These are phyloP conservation scores for Candida boleticola DNA, from an alignment of 805 yeast genomes.

Conservation along the genomic window DNA sequence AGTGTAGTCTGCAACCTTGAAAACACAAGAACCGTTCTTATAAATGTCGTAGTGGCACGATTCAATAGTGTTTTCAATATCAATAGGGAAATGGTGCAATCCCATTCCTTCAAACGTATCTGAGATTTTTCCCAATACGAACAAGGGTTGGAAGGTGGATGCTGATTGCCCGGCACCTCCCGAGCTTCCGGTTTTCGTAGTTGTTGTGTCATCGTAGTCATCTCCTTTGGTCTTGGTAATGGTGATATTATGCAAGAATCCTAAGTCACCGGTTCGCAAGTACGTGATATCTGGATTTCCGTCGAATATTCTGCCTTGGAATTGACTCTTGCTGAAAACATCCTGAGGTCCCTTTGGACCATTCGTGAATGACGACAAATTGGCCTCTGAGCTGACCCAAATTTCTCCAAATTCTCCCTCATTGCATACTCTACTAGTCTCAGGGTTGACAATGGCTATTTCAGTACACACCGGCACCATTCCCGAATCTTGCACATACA, in stretches of 20 bases:
- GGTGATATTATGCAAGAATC: constrained; percentile 78
- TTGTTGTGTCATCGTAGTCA: constrained; percentile 9
- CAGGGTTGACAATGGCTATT: constrained; percentile 93
- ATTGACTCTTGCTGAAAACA: constrained; percentile 48
- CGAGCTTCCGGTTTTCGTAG: constrained; percentile 8
- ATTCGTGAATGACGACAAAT: constrained; percentile 57
- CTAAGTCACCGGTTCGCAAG: constrained; percentile 90
- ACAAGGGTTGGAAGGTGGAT: constrained; percentile 67
- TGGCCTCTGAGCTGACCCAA: constrained; percentile 93
- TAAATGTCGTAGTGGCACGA: constrained; percentile 54
- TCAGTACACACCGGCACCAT: constrained; percentile 95
- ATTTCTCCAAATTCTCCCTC: constrained; percentile 96
- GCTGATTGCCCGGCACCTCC: constrained; percentile 13
- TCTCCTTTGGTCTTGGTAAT: constrained; percentile 42
- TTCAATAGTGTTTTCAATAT: constrained; percentile 59
- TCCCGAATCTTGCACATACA: constrained; percentile 90
- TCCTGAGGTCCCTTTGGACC: constrained; percentile 54
- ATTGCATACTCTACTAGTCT: constrained; percentile 72
- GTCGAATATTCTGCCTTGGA: constrained; percentile 60
- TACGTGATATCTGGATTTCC: constrained; percentile 62
- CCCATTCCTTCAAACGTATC: constrained; percentile 92
- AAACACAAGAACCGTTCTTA: constrained; percentile 60
- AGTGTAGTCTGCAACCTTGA: constrained; percentile 79
- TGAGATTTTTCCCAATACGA: constrained; percentile 77
- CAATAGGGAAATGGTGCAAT: constrained; percentile 83